Conservation (phyloP, 106 monocot species). For the Xerophyta viscosa region DNA sequence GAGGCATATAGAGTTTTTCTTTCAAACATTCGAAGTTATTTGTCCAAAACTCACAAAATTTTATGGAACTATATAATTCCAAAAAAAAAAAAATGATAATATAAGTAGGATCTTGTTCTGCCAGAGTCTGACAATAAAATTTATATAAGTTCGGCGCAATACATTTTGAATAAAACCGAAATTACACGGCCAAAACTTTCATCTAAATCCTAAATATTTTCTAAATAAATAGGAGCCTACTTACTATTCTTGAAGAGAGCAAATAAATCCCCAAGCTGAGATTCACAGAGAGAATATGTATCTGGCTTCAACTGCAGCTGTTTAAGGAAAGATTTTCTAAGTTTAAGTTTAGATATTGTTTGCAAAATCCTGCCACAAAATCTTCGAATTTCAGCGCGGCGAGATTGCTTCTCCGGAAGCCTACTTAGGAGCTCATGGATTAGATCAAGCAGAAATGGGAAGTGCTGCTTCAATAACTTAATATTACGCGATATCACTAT, state of each 20-base stretch:
- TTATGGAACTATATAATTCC: too few species aligned
- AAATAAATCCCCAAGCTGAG: conserved; percentile 48
- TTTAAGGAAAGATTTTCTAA: conserved; percentile 58
- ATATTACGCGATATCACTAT: conserved; percentile 22
- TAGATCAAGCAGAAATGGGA: conserved; percentile 44
- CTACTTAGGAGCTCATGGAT: conserved; percentile 38
- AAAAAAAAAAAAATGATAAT: too few species aligned
- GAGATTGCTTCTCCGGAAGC: conserved; percentile 57
- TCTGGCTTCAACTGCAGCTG: conserved; percentile 61
- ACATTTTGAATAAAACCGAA: too few species aligned
- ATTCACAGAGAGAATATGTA: conserved; percentile 36
- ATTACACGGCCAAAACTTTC: too few species aligned
- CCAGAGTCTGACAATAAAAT: too few species aligned
- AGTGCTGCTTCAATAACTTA: conserved; percentile 51
- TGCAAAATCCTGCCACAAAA: conserved; percentile 50
- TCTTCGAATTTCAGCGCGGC: conserved; percentile 57
- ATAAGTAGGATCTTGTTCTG: too few species aligned
- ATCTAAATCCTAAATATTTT: too few species aligned
- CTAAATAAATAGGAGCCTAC: not conserved
- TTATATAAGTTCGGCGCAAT: too few species aligned
- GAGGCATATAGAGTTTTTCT: too few species aligned
- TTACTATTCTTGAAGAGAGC: conserved; percentile 27
- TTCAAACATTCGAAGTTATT: too few species aligned
- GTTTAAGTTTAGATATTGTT: conserved; percentile 29
- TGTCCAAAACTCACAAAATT: too few species aligned